Evolutionary conservation across 352 stramenopile species (phyloP), one percentile per base, ranked within the genome.

Genomic region (Phytophthora sojae): DNA sequence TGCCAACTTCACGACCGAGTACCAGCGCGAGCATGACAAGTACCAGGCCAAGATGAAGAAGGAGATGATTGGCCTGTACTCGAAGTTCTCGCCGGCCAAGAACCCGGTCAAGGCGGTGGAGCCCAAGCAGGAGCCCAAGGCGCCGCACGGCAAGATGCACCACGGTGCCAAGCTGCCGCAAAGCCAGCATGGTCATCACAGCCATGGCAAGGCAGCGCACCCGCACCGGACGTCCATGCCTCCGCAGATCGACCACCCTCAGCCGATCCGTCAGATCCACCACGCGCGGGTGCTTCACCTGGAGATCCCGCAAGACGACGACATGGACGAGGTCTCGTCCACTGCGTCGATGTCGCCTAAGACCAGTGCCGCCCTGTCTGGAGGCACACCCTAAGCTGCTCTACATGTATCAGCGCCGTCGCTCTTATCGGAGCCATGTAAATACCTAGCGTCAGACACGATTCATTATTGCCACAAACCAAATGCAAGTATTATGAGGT

Each of bases 1-100:
- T 56, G 85, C 86, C 1, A 90, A 86, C 44, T 96, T 94, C 58
- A 92, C 81, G 6, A 76, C 47, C 23, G 88, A 96, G 65, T 96
- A 90, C 57, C 73, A 80, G 21, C 86, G 83, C 19, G 88, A 93
- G 44, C 82, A 94, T 68, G 73, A 67, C 23, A 94, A 94, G 63
- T 92, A 90, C 64, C 59, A 83, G 19, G 77, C 84, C 45, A 81
- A 77, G 0, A 83, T 81, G 70, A 81, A 79, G 61, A 78, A 76
- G 55, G 73, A 83, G 8, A 75, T 75, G 64, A 73, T 77, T 4
- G 76, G 65, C 4, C 26, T 76, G 26, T 76, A 77, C 63, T 71
- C 72, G 6, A 80, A 82, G 60, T 66, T 75, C 45, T 78, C 71
- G 58, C 64, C 72, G 23, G 35, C 64, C 35, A 76, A 71, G 53